phyloP scores from a whole-genome alignment of 768 basidiomycete genomes.

The Termitomyces sp. region DNA sequence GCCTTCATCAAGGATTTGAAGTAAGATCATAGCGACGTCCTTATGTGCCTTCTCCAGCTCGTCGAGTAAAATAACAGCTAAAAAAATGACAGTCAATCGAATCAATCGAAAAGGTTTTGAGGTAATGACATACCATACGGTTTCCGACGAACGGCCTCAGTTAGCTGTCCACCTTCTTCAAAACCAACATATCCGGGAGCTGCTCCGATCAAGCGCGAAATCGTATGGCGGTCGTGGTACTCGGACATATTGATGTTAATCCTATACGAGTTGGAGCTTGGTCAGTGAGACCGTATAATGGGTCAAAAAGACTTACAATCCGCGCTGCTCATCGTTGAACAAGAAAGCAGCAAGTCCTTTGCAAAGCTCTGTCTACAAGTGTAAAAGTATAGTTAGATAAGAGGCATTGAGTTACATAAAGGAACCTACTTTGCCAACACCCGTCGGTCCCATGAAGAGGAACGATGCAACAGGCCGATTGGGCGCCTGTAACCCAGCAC shows the following conservation, averaged over 20 bases:
- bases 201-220: conserved; percentile 87
- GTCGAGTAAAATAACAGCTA: conserved; percentile 76
- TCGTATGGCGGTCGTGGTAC: conserved; percentile 90
- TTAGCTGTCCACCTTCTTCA: conserved; percentile 85
- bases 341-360: conserved; percentile 87
- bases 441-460: conserved; percentile 86
- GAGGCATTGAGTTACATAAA: neutral
- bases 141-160: conserved; percentile 87
- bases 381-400: neutral
- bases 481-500: conserved; percentile 86
- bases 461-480: conserved; percentile 91
- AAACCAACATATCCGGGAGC: conserved; percentile 94
- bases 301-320: conserved; percentile 52
- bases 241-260: conserved; percentile 97
- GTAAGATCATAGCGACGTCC: conserved; percentile 86
- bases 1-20: conserved; percentile 92
- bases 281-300: neutral
- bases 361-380: conserved; percentile 75
- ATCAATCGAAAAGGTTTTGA: neutral
- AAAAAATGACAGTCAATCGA: neutral
- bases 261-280: conserved; percentile 27
- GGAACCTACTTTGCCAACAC: conserved; percentile 71
- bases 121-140: conserved; percentile 63
- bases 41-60: conserved; percentile 95
- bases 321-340: conserved; percentile 85